Conservation (phyloP, 169 alveolate species). For the Cryptosporidium muris region DNA sequence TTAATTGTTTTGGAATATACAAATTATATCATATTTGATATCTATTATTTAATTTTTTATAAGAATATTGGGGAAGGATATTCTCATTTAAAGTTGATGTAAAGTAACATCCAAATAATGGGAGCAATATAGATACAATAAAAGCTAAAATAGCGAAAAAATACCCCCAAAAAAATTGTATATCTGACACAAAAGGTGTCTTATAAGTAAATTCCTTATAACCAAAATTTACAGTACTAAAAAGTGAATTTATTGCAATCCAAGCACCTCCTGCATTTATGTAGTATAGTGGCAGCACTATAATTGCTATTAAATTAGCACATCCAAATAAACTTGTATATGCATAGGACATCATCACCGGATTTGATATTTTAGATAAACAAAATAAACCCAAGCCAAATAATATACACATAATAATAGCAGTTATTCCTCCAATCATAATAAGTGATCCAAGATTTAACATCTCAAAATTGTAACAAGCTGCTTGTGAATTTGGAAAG, state of each 20-base stretch:
- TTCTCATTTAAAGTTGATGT: not conserved
- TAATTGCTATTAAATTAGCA: conserved; percentile 60
- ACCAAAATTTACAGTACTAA: conserved; percentile 65
- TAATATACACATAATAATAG: conserved; percentile 32
- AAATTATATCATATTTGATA: too few relatives aligned
- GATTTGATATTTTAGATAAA: conserved; percentile 5
- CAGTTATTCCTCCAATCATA: conserved; percentile 63
- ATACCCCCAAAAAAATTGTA: conserved; percentile 70
- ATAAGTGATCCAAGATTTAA: conserved; percentile 64
- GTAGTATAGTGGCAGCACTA: conserved; percentile 50
- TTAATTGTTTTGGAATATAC: too few relatives aligned
- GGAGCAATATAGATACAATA: conserved; percentile 41
- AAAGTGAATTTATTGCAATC: conserved; percentile 64
- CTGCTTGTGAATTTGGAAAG: conserved; percentile 55
- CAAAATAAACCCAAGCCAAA: conserved; percentile 48
- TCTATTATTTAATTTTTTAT: too few relatives aligned
- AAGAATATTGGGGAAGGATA: too few relatives aligned
- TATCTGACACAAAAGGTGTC: conserved; percentile 60
- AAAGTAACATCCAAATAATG: conserved; percentile 67
- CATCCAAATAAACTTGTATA: conserved; percentile 61
- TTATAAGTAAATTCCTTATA: conserved; percentile 40
- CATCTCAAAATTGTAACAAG: conserved; percentile 62
- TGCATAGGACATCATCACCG: conserved; percentile 53
- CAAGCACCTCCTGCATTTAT: conserved; percentile 71
- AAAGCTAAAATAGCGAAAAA: conserved; percentile 59